Conservation (phyloP, 2,329 filamentous ascomycete genomes). For the Fusarium palustre region DNA sequence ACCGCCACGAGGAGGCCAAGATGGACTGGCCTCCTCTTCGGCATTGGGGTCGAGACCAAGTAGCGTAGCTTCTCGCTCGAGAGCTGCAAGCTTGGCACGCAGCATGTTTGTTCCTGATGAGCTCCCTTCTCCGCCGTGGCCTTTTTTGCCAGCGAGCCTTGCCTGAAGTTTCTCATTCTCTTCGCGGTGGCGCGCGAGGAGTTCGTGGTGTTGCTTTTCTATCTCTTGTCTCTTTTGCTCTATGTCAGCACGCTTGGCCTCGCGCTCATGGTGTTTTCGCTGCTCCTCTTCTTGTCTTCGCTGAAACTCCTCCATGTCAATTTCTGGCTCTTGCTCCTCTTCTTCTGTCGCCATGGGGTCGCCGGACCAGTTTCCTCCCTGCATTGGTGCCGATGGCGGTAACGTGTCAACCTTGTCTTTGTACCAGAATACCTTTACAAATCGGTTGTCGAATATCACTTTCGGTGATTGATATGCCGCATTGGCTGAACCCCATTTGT, state of each 20-base stretch:
- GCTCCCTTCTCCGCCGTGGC: constrained; percentile 45
- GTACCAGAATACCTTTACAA: constrained; percentile 86
- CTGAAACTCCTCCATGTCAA: constrained; percentile 77
- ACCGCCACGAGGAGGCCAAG: constrained; percentile 46
- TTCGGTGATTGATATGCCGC: constrained; percentile 81
- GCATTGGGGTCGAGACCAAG: constrained; percentile 74
- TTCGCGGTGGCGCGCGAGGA: constrained; percentile 72
- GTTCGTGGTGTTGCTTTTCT: constrained; percentile 71
- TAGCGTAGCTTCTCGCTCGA: constrained; percentile 77
- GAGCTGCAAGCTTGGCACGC: constrained; percentile 76
- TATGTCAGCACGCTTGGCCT: constrained; percentile 71
- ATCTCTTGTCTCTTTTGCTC: constrained; percentile 72
- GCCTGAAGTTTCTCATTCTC: constrained; percentile 74
- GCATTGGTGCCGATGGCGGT: constrained; percentile 44
- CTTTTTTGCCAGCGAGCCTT: constrained; percentile 56
- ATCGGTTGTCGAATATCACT: constrained; percentile 85
- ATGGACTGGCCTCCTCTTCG: constrained; percentile 54
- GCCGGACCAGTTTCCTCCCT: constrained; percentile 45
- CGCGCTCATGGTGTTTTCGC: constrained; percentile 73
- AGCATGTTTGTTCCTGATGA: constrained; percentile 70
- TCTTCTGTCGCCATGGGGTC: constrained; percentile 34
- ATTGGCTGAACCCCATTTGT: constrained; percentile 73
- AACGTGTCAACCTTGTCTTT: constrained; percentile 62
- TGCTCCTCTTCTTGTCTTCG: constrained; percentile 79
- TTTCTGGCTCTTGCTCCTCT: constrained; percentile 59